Evolutionary conservation across 2,329 filamentous ascomycete genomes (phyloP).

Genomic region (Harringtonia aguacate): DNA sequence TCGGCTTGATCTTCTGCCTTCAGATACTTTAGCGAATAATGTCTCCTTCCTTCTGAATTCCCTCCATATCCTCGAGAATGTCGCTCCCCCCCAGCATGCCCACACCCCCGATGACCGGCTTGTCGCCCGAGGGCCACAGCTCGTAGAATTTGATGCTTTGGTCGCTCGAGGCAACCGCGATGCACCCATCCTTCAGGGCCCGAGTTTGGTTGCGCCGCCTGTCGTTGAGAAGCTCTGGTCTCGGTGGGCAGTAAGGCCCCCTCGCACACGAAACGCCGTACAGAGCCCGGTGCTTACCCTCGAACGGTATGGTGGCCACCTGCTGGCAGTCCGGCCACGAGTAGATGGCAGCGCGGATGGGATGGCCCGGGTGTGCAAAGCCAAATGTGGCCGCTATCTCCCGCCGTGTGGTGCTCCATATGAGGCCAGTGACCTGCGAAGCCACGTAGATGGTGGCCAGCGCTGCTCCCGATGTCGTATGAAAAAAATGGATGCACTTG

Average conservation of each 20-base stretch:
- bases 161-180: conserved; percentile 87
- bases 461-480: conserved; percentile 70
- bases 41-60: conserved; percentile 63
- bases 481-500: conserved; percentile 92
- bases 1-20: background rate
- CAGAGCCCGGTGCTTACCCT: conserved; percentile 65
- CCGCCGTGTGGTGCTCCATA: conserved; percentile 76
- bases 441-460: conserved; percentile 87
- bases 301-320: conserved; percentile 78
- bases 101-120: conserved; percentile 36
- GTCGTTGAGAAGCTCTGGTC: conserved; percentile 21
- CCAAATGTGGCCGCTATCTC: conserved; percentile 94
- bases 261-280: conserved; percentile 68
- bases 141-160: conserved; percentile 93
- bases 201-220: conserved; percentile 34
- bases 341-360: conserved; percentile 83
- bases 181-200: conserved; percentile 62
- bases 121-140: conserved; percentile 65
- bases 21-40: conserved; percentile 52
- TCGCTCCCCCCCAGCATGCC: conserved; percentile 70
- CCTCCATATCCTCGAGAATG: conserved; percentile 73
- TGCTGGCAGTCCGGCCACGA: conserved; percentile 87
- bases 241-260: conserved; percentile 39
- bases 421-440: conserved; percentile 84
- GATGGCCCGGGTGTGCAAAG: conserved; percentile 82